phyloP scores from a whole-genome alignment of 1,284 basidiomycete genomes.

The Puccinia novopanici region DNA sequence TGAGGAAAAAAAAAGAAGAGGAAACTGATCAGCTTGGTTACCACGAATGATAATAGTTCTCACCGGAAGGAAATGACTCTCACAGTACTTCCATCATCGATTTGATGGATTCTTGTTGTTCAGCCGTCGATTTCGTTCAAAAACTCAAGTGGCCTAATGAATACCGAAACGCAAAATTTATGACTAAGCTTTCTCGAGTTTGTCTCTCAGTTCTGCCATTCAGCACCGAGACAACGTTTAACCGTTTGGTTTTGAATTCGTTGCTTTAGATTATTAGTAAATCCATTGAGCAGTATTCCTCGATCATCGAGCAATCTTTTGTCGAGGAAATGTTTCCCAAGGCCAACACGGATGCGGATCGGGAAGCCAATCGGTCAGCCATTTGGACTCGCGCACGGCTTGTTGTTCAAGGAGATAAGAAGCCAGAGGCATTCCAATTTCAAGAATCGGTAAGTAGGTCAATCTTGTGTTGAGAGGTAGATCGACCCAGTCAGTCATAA shows the following conservation, averaged over 20 bases:
- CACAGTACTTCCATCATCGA: conserved; percentile 96
- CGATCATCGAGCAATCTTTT: conserved; percentile 82
- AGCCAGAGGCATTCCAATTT: conserved; percentile 91
- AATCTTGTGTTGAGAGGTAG: neutral
- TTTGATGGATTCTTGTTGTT: conserved; percentile 88
- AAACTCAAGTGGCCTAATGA: conserved; percentile 89
- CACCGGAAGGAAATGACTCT: conserved; percentile 76
- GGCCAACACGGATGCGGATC: conserved; percentile 66
- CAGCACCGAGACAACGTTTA: neutral
- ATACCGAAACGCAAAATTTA: conserved; percentile 84
- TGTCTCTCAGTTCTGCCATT: neutral
- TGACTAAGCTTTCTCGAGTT: conserved; percentile 81
- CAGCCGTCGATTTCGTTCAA: conserved; percentile 83
- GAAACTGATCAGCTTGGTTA: neutral
- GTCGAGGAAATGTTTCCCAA: conserved; percentile 91
- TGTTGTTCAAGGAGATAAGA: conserved; percentile 76
- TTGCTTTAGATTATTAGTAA: conserved; percentile 76
- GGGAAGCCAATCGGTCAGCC: conserved; percentile 65
- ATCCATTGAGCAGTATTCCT: conserved; percentile 88
- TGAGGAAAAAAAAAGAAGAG: no score
- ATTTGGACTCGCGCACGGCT: conserved; percentile 93
- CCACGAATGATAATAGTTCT: conserved; percentile 66
- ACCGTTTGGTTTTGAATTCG: neutral
- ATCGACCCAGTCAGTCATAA: neutral
- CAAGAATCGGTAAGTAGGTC: conserved; percentile 66